phyloP scores from a whole-genome alignment of 805 yeast genomes.

The Ogataea methanolica region DNA sequence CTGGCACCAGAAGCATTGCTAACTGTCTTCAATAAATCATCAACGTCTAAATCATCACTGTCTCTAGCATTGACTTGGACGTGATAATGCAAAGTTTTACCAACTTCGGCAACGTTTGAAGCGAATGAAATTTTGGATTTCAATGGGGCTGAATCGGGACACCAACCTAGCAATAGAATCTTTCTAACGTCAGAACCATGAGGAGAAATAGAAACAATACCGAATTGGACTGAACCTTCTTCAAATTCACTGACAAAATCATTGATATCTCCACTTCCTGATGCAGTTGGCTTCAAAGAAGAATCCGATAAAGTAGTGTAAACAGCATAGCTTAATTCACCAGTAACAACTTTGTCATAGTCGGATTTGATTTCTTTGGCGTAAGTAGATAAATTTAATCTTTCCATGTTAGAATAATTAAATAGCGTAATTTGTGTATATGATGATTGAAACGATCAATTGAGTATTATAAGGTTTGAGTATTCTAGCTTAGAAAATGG shows the following conservation, averaged over 20 bases:
- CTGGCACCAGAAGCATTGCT: constrained; percentile 95
- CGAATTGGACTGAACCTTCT: constrained; percentile 87
- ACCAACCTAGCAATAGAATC: constrained; percentile 86
- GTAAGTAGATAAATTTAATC: constrained; percentile 57
- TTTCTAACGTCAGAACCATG: constrained; percentile 90
- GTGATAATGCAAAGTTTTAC: constrained; percentile 79
- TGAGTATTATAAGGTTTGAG: too few relatives aligned
- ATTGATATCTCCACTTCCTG: constrained; percentile 62
- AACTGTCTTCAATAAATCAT: constrained; percentile 68
- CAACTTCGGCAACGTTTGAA: constrained; percentile 69
- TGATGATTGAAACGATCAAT: neutral
- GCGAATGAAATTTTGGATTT: constrained; percentile 74
- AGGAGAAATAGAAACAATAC: constrained; percentile 80
- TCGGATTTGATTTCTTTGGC: constrained; percentile 70
- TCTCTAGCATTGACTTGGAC: constrained; percentile 97
- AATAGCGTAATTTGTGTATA: neutral
- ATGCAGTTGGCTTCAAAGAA: constrained; percentile 40
- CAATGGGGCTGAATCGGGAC: constrained; percentile 92
- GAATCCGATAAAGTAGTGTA: constrained; percentile 66
- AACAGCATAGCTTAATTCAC: constrained; percentile 75
- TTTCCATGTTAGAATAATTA: constrained; percentile 38
- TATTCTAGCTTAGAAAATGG: too few relatives aligned
- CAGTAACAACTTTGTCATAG: constrained; percentile 76
- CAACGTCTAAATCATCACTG: constrained; percentile 78
- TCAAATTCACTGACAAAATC: constrained; percentile 80